Evolutionary conservation across 140 eudicot species (phyloP).

Genomic region (Anethum foeniculum): DNA sequence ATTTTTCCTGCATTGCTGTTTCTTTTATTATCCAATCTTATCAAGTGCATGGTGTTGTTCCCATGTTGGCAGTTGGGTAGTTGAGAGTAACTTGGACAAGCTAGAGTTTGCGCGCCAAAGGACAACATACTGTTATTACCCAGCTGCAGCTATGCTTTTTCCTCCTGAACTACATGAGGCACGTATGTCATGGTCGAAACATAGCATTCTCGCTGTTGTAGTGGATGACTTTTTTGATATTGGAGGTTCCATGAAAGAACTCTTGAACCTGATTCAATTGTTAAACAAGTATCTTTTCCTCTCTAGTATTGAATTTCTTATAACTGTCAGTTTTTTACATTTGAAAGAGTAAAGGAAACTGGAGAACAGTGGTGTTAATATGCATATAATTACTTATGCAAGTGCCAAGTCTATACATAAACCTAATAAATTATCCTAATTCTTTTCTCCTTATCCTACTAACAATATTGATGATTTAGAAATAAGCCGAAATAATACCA

Average conservation of each 20-base stretch:
- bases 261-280: constrained; percentile 47
- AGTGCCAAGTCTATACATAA: no score
- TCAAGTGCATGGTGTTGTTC: neutral
- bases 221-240: constrained; percentile 81
- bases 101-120: constrained; percentile 66
- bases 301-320: no score
- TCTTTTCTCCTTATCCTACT: no score
- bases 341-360: no score
- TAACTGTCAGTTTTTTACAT: no score
- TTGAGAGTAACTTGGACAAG: constrained; percentile 50
- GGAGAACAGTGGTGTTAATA: no score
- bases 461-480: no score
- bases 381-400: no score
- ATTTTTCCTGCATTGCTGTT: no score
- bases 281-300: constrained; percentile 39
- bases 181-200: constrained; percentile 76
- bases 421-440: no score
- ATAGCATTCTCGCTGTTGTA: constrained; percentile 42
- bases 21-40: no score
- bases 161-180: constrained; percentile 69
- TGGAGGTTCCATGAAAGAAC: constrained; percentile 64
- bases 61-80: constrained; percentile 51
- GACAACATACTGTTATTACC: constrained; percentile 59
- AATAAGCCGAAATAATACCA: no score
- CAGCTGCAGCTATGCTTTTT: constrained; percentile 50